Evolutionary conservation across 192 early-diverging fungal genomes (phyloP).

Genomic region (Podila epigama): DNA sequence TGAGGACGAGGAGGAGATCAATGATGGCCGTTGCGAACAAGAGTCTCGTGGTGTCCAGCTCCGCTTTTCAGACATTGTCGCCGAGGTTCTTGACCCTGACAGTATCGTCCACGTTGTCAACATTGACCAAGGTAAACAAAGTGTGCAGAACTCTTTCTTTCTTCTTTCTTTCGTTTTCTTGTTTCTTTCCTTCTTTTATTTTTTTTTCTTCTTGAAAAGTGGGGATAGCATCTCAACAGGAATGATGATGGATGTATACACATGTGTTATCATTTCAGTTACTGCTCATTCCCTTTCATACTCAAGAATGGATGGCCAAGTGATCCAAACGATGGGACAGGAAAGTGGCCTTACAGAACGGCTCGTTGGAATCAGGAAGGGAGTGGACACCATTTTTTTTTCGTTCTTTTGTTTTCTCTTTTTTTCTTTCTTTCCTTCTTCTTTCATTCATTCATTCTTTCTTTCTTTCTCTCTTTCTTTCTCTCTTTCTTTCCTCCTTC

Average conservation of each 20-base stretch:
- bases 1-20: neutral
- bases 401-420: neutral
- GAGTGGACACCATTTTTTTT: neutral
- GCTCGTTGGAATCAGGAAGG: neutral
- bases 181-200: neutral
- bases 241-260: too few relatives aligned
- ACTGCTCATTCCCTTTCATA: too few relatives aligned
- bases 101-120: slow-evolving; percentile 64
- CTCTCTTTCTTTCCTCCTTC: neutral
- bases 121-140: slow-evolving; percentile 49
- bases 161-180: neutral
- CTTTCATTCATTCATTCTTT: neutral
- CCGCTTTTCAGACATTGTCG: slow-evolving; percentile 58
- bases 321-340: too few relatives aligned
- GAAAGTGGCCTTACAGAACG: neutral
- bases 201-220: neutral
- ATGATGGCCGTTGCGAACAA: too few relatives aligned
- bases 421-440: slow-evolving; percentile 1
- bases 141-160: neutral
- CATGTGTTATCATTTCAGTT: too few relatives aligned
- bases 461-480: neutral
- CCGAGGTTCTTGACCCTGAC: slow-evolving; percentile 58
- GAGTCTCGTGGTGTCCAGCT: slow-evolving; percentile 52
- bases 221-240: neutral
- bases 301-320: too few relatives aligned